Conservation (phyloP, 169 alveolate genomes). For the Miamiensis avidus region DNA sequence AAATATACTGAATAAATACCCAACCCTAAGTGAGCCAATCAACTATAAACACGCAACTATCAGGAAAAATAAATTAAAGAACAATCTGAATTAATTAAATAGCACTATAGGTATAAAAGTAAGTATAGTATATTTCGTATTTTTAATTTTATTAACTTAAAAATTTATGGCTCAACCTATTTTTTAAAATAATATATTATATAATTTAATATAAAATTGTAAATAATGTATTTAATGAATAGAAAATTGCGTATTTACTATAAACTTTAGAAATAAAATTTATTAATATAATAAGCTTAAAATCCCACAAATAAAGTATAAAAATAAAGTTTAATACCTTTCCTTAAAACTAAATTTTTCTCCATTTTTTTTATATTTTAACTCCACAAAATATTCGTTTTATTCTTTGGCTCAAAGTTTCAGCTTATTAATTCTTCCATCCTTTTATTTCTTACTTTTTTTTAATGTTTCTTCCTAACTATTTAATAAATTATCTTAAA, state of each 20-base stretch:
- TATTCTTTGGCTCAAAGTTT: background rate
- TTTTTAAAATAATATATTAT: no score
- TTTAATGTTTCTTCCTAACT: no score
- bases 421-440: background rate
- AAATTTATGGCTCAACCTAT: background rate
- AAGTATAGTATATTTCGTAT: slow-evolving; percentile 59
- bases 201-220: no score
- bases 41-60: slow-evolving; percentile 65
- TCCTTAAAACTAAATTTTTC: background rate
- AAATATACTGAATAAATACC: slow-evolving; percentile 66
- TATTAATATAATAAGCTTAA: no score
- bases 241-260: no score
- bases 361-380: no score
- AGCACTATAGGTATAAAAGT: slow-evolving; percentile 69
- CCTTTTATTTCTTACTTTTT: background rate
- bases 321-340: background rate
- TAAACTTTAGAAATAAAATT: no score
- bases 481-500: no score
- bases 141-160: slow-evolving; percentile 50
- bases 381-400: background rate
- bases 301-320: no score
- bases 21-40: slow-evolving; percentile 63
- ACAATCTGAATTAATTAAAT: slow-evolving; percentile 67
- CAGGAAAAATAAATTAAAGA: slow-evolving; percentile 71
- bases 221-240: no score